phyloP scores from a whole-genome alignment of 2,329 filamentous ascomycete species.

The Fusarium penzigii region DNA sequence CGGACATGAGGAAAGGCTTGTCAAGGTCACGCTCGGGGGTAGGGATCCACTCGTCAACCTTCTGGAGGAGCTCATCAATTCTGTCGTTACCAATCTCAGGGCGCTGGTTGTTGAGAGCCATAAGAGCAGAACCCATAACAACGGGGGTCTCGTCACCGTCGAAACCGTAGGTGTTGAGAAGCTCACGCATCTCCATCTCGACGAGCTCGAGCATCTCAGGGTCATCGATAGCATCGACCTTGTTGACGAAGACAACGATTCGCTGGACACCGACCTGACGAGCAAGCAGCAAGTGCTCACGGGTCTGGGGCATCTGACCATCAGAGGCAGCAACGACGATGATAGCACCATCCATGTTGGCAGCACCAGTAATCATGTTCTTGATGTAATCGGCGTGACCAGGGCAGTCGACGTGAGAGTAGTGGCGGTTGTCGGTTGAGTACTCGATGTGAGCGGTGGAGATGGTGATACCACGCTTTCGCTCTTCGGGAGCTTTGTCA shows the following conservation, averaged over 20 bases:
- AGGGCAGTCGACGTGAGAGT: conserved; percentile 99
- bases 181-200: conserved; percentile 99
- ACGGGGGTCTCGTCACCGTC: conserved; percentile 98
- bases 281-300: conserved; percentile 96
- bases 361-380: conserved; percentile 99
- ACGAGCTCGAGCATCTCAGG: conserved; percentile 99
- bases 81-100: conserved; percentile 84
- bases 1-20: conserved; percentile 98
- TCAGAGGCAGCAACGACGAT: conserved; percentile 98
- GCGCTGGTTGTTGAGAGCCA: conserved; percentile 83
- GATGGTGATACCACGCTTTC: conserved; percentile 99
- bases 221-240: conserved; percentile 96
- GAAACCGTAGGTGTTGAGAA: conserved; percentile 89
- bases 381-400: conserved; percentile 99
- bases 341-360: conserved; percentile 98
- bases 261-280: conserved; percentile 97
- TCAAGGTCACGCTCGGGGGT: conserved; percentile 91
- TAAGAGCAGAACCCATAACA: conserved; percentile 94
- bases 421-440: conserved; percentile 89
- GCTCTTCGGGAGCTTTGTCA: conserved; percentile 98
- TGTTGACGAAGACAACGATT: conserved; percentile 99
- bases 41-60: conserved; percentile 95
- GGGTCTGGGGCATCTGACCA: conserved; percentile 99
- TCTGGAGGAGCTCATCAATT: conserved; percentile 88
- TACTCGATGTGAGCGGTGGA: conserved; percentile 99